A percentile compares a stretch with the other conserved stretches of the same genome.
These are phyloP conservation scores for Eimeria falciformis DNA, from an alignment of 169 alveolate genomes.

Conservation along the genomic window DNA sequence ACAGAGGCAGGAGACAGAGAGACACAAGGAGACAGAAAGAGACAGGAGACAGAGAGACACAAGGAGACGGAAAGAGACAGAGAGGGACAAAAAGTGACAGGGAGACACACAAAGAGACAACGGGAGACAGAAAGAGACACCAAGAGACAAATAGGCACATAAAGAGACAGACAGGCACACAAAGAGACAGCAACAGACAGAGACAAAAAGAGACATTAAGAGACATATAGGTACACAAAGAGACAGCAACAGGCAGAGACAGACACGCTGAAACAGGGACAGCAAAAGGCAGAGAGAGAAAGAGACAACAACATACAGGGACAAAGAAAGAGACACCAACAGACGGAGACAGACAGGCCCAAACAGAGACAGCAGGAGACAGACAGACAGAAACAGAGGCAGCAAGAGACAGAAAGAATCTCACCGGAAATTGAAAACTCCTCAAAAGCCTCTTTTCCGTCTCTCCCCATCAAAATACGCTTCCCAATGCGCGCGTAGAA, in stretches of 20 bases:
- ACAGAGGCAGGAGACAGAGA: no score
- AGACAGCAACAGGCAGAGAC: no score
- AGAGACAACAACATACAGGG: background rate
- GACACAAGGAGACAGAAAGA: no score
- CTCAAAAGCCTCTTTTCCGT: constrained; percentile 57
- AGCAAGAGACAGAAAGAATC: no score
- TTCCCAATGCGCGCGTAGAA: constrained; percentile 66
- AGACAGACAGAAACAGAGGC: background rate
- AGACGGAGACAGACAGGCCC: background rate
- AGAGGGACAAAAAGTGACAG: no score
- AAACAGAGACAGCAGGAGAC: background rate
- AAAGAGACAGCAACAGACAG: background rate
- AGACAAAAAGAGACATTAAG: background rate
- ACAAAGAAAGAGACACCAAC: background rate
- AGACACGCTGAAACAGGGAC: background rate
- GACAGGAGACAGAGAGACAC: no score
- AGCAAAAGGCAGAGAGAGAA: background rate
- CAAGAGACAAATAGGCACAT: no score
- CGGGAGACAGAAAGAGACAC: no score
- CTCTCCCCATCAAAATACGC: constrained; percentile 61
- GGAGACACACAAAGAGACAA: no score
- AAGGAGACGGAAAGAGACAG: no score
- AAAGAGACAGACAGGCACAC: background rate
- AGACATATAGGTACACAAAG: no score
- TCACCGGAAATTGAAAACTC: constrained; percentile 64